Evolutionary conservation across 1,284 basidiomycete species (phyloP).

Genomic region (Pseudozyma hubeiensis): DNA sequence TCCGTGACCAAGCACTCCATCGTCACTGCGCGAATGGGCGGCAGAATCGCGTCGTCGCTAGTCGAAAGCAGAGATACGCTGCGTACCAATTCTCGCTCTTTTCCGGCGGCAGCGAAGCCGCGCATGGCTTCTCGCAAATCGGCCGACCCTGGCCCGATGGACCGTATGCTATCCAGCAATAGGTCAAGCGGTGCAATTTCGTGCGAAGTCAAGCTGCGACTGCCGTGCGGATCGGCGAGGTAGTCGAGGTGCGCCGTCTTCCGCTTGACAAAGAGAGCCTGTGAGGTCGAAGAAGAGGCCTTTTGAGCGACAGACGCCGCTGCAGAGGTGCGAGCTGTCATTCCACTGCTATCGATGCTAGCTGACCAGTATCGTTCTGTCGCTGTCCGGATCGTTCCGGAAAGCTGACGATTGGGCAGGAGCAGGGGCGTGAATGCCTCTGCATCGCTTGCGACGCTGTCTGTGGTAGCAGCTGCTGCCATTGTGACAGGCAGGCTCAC

Average conservation of each 20-base stretch:
- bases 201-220: conserved; percentile 77
- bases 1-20: conserved; percentile 89
- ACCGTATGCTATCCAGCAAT: conserved; percentile 6
- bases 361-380: conserved; percentile 85
- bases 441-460: neutral
- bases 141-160: conserved; percentile 68
- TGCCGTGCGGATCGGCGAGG: conserved; percentile 89
- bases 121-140: conserved; percentile 84
- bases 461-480: neutral
- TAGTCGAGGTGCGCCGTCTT: conserved; percentile 92
- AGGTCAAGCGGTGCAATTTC: conserved; percentile 28
- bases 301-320: neutral
- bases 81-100: conserved; percentile 55
- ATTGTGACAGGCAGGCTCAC: conserved; percentile 50
- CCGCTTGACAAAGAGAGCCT: conserved; percentile 79
- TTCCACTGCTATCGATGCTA: conserved; percentile 31
- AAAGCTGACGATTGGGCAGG: conserved; percentile 75
- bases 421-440: conserved; percentile 76
- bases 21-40: conserved; percentile 80
- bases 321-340: neutral
- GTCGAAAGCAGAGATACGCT: conserved; percentile 33
- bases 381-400: conserved; percentile 81
- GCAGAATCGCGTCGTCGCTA: conserved; percentile 68
- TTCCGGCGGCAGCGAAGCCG: conserved; percentile 81
- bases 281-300: conserved; percentile 17